phyloP scores from a whole-genome alignment of 495 filamentous ascomycete species.

The Gamarada debralockiae region DNA sequence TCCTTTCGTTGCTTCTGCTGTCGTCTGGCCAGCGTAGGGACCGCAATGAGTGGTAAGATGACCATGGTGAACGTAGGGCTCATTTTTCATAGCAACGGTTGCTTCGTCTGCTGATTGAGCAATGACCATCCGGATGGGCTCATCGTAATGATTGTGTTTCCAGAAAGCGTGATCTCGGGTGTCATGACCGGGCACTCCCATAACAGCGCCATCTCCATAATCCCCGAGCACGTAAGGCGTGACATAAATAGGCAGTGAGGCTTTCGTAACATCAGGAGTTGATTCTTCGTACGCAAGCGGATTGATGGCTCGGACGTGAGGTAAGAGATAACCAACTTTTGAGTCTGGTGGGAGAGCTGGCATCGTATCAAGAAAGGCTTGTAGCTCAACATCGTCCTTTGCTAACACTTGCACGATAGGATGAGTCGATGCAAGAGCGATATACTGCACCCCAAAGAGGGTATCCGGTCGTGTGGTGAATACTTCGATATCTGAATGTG shows the following conservation, averaged over 20 bases:
- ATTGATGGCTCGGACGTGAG: conserved; percentile 57
- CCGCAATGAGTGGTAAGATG: conserved; percentile 62
- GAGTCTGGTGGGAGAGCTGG: conserved; percentile 62
- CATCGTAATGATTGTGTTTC: conserved; percentile 56
- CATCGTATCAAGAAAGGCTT: conserved; percentile 60
- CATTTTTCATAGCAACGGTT: conserved; percentile 33
- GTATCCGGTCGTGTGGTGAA: conserved; percentile 86
- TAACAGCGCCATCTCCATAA: conserved; percentile 85
- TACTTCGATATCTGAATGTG: conserved; percentile 51
- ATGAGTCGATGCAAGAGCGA: conserved; percentile 73
- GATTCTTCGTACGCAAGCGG: conserved; percentile 57
- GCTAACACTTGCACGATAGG: conserved; percentile 63
- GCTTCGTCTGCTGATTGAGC: conserved; percentile 46
- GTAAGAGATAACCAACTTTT: conserved; percentile 68
- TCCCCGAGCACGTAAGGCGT: conserved; percentile 84
- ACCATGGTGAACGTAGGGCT: conserved; percentile 57
- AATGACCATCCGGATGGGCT: conserved; percentile 49
- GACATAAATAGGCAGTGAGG: conserved; percentile 68
- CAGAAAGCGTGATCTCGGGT: conserved; percentile 73
- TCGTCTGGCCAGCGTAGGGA: conserved; percentile 52
- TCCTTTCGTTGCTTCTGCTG: conserved; percentile 55
- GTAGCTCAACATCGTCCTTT: conserved; percentile 53
- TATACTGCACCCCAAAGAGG: conserved; percentile 76
- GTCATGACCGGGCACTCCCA: conserved; percentile 90
- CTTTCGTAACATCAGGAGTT: conserved; percentile 41